A percentile compares a stretch with the other conserved stretches of the same genome.
Evolutionary conservation across 768 basidiomycete genomes (phyloP).

Genomic region (Lepiota subincarnata): DNA sequence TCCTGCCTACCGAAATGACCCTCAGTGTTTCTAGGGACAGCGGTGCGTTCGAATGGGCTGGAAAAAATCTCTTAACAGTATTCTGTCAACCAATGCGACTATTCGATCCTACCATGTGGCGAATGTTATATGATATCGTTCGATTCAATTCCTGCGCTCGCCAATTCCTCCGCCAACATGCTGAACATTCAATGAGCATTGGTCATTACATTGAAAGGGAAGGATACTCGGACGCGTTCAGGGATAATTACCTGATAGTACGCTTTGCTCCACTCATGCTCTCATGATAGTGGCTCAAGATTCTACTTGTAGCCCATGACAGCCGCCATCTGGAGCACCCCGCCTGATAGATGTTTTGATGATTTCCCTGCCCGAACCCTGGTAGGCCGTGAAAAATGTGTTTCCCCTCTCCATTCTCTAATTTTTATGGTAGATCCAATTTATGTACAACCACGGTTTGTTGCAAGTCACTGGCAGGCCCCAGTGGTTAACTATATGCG

Average conservation of each 20-base stretch:
- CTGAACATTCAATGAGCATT: constrained; percentile 44
- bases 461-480: constrained; percentile 69
- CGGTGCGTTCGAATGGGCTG: constrained; percentile 76
- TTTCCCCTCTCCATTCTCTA: background rate
- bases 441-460: constrained; percentile 72
- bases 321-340: constrained; percentile 77
- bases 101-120: constrained; percentile 64
- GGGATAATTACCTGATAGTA: constrained; percentile 73
- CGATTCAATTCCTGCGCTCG: constrained; percentile 71
- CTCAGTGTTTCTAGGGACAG: constrained; percentile 71
- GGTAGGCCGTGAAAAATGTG: constrained; percentile 25
- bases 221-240: constrained; percentile 63
- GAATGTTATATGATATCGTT: constrained; percentile 66
- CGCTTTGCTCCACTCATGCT: constrained; percentile 17
- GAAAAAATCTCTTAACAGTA: constrained; percentile 53
- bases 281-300: background rate
- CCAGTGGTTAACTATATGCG: constrained; percentile 67
- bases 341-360: constrained; percentile 61
- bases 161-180: constrained; percentile 33
- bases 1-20: constrained; percentile 68
- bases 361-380: constrained; percentile 71
- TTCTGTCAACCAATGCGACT: constrained; percentile 66
- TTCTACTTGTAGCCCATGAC: constrained; percentile 60
- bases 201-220: constrained; percentile 60
- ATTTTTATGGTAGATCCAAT: constrained; percentile 44